Base-by-base conservation (phyloP, 192 early-diverging fungal genomes). In the Chytriomyces confervae region DNA sequence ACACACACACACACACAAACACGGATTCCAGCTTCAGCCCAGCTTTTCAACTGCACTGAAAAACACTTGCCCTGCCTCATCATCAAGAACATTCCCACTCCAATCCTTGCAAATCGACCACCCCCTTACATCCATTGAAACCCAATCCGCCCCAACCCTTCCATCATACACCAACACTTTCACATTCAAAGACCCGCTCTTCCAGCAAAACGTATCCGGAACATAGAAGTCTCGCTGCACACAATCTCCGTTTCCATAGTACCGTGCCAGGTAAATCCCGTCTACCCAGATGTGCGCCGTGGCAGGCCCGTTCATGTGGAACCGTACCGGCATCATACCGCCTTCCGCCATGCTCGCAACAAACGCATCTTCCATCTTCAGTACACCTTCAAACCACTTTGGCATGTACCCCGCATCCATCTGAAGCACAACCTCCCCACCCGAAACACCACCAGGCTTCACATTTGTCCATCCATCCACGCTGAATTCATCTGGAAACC, bases 241-340 rank as follows among this genome's bases (percentile, higher is more conserved):
- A 10, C 85, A 85, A 53, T 92, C 91, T 8, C 85, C 86, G 73
- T 88, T 86, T 5, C 93, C 92, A 78, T 87, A 88, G 80, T 93
- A 93, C 53, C 91, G 87, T 10, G 82, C 91, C 61, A 94, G 82
- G 63, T 95, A 82, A 5, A 88, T 77, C 47, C 83, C 88, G 69
- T 94, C 93, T 29, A 94, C 78, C 81, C 87, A 89, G 20, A 94
- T 82, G 80, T 91, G 89, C 20, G 88, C 89, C 5, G 90, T 91
- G 49, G 85, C 92, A 66, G 81, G 81, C n/a, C 95, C 95, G 29
- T 83, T 77, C 27, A 95, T 64, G 62, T 85, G 81, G 45, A 94
- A 78, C 46, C 91, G 86, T 49, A 94, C 81, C 1, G 95, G 93
- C 10, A 90, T 83, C 1, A 77, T 65, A 7, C 72, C 67, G 23